Base-by-base conservation (phyloP, 495 filamentous ascomycete species). In the Penicillium salamii region DNA sequence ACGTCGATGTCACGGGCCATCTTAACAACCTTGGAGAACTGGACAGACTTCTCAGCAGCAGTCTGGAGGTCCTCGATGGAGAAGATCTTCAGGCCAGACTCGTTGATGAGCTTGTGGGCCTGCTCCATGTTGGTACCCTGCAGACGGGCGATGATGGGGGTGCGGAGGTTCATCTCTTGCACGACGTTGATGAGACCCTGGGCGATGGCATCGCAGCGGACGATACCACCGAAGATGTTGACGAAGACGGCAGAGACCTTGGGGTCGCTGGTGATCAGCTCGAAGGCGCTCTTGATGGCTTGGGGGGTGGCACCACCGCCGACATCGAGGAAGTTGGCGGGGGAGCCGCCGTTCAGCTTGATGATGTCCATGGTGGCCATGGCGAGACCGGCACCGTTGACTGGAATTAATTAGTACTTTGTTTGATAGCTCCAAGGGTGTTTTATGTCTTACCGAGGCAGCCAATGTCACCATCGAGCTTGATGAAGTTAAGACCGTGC, bases 351-450 rank as follows among this genome's bases (percentile, higher is more conserved):
- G 76, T 98, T 98, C 21, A 98, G 83, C 81, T 98, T 98, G 81
- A 98, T 98, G 75, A 98, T 97, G 72, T 98, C 93, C 93, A 98
- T 98, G 58, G 93, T 98, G 46, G 93, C 93, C 93, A 98, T 98
- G 67, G 93, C 93, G 49, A 98, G 87, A 77, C 93, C 93, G 57
- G 93, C 93, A 69, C 93, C 93, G 72, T 98, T 98, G 76, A 98
- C 93, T 68, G 34, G 1, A 48, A 26, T n/a, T n/a, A n/a, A n/a
- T n/a, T n/a, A n/a, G n/a, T n/a, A n/a, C n/a, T n/a, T n/a, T n/a
- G n/a, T n/a, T n/a, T n/a, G n/a, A n/a, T n/a, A n/a, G n/a, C n/a
- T n/a, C n/a, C n/a, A n/a, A n/a, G n/a, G n/a, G n/a, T n/a, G n/a
- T n/a, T n/a, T n/a, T n/a, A n/a, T n/a, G n/a, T n/a, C 63, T 50